Percentiles rank a stretch among this genome's conserved stretches.
Conservation (phyloP, 202 grass and related monocot species). For the Bolboschoenoplectus hybrid region DNA sequence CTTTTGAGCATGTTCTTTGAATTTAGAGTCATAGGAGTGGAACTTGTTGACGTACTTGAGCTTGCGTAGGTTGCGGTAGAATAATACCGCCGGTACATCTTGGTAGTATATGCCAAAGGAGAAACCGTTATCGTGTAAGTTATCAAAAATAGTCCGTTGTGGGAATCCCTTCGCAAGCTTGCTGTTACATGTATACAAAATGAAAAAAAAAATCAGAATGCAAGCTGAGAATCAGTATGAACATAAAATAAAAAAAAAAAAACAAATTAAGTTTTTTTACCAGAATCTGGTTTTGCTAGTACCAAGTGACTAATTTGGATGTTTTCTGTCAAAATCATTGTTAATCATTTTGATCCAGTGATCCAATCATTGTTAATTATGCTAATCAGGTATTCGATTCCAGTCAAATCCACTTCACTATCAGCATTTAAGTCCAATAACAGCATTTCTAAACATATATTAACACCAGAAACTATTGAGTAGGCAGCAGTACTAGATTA, state of each 20-base stretch:
- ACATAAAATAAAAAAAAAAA: not conserved
- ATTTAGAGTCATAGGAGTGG: conserved; percentile 50
- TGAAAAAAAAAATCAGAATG: not conserved
- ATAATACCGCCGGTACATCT: conserved; percentile 72
- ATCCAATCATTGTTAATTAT: not conserved
- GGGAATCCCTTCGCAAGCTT: conserved; percentile 63
- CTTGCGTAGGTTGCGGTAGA: conserved; percentile 94
- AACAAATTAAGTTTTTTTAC: not conserved
- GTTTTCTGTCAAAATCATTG: not conserved
- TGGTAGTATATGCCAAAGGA: conserved; percentile 97
- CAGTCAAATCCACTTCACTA: not conserved
- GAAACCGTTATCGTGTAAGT: conserved; percentile 61
- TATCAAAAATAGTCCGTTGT: conserved; percentile 88
- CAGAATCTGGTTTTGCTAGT: not conserved
- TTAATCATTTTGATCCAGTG: not conserved
- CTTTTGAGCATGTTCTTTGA: conserved; percentile 55
- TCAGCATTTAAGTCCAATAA: conserved; percentile 18
- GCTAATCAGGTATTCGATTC: not conserved
- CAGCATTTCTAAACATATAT: not conserved
- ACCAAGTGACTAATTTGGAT: not conserved
- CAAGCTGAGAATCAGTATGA: not conserved
- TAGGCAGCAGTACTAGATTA: not conserved
- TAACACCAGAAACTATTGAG: not conserved
- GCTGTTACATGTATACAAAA: conserved; percentile 41
- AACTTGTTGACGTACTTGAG: conserved; percentile 87